Evolutionary conservation across 1,139 yeast species (phyloP).

Genomic region (Taphrina populina): DNA sequence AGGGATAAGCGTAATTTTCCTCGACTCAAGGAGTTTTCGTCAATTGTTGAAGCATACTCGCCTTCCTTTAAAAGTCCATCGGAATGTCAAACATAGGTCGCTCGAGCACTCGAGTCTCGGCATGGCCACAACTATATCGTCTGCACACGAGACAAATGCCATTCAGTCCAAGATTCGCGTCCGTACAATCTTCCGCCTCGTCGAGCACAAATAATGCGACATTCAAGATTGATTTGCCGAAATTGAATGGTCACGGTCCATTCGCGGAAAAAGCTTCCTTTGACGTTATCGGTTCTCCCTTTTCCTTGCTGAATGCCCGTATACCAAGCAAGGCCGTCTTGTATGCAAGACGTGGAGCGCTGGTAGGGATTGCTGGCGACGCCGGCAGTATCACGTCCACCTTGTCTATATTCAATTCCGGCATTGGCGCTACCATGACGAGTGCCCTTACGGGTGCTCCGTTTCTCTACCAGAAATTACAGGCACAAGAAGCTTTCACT

Average conservation of each 20-base stretch:
- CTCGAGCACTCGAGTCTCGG: too few relatives aligned
- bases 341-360: conserved; percentile 50
- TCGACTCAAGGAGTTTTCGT: too few relatives aligned
- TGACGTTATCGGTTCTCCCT: conserved; percentile 51
- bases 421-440: conserved; percentile 7
- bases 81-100: too few relatives aligned
- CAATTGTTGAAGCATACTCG: too few relatives aligned
- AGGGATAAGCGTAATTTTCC: too few relatives aligned
- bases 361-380: conserved; percentile 53
- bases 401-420: conserved; percentile 19
- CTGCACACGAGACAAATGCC: too few relatives aligned
- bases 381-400: conserved; percentile 40
- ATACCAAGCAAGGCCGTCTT: conserved; percentile 54
- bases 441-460: conserved; percentile 16
- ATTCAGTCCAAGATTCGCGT: neutral
- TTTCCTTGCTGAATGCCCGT: conserved; percentile 50
- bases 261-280: conserved; percentile 43
- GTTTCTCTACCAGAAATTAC: conserved; percentile 32
- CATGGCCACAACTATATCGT: too few relatives aligned
- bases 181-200: conserved; percentile 7
- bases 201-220: conserved; percentile 20
- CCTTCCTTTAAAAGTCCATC: too few relatives aligned
- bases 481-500: conserved; percentile 40
- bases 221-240: conserved; percentile 39
- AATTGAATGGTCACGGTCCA: conserved; percentile 41